These are phyloP conservation scores for Byssoonygena ceratinophila DNA, from an alignment of 2,329 filamentous ascomycete genomes.

Conservation along the genomic window DNA sequence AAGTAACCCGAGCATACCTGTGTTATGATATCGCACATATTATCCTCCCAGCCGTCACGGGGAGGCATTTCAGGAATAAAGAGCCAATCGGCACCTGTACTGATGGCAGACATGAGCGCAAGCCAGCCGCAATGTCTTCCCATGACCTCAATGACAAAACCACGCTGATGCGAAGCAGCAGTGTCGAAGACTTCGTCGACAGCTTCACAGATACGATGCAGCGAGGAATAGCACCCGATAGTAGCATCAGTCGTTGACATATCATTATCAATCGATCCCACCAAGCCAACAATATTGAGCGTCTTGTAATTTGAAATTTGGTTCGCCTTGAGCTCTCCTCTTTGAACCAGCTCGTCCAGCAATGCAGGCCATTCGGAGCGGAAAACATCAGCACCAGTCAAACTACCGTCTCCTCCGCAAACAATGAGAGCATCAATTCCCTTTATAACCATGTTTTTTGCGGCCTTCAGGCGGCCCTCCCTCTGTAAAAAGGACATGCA, in stretches of 20 bases:
- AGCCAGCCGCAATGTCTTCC: constrained; percentile 96
- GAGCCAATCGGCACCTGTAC: constrained; percentile 88
- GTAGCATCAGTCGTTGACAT: constrained; percentile 95
- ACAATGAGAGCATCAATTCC: constrained; percentile 95
- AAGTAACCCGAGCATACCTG: constrained; percentile 37
- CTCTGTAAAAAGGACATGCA: constrained; percentile 90
- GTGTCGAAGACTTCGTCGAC: constrained; percentile 90
- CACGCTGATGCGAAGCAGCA: constrained; percentile 88
- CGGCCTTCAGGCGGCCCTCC: constrained; percentile 67
- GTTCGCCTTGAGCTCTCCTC: constrained; percentile 56
- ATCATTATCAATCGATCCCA: constrained; percentile 97
- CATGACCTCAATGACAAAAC: constrained; percentile 98
- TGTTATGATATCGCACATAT: constrained; percentile 70
- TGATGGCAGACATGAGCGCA: constrained; percentile 89
- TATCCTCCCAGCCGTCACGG: constrained; percentile 72
- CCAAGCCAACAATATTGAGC: constrained; percentile 90
- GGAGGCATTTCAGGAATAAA: constrained; percentile 95
- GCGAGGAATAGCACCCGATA: constrained; percentile 90
- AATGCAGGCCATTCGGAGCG: constrained; percentile 83
- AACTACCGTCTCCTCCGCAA: constrained; percentile 89
- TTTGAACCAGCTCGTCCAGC: constrained; percentile 70
- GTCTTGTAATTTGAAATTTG: constrained; percentile 69
- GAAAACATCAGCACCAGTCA: constrained; percentile 93
- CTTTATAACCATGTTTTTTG: constrained; percentile 85
- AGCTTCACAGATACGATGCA: constrained; percentile 86